These are phyloP conservation scores for Cadophora malorum DNA, from an alignment of 2,329 filamentous ascomycete genomes.

Conservation along the genomic window DNA sequence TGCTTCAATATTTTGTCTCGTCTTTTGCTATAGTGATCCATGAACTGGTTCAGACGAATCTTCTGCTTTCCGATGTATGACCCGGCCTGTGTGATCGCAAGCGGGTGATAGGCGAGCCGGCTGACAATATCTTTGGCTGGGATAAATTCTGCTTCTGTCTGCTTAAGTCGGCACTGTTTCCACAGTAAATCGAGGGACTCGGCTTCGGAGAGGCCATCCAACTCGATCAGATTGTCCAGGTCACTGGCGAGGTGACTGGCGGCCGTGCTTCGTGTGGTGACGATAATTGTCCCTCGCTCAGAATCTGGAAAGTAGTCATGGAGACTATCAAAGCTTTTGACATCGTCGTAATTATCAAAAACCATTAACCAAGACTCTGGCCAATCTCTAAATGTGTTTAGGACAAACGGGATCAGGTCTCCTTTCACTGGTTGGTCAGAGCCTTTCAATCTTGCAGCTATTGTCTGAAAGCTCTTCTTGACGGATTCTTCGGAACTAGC, in stretches of 20 bases:
- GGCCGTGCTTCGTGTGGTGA: constrained; percentile 33
- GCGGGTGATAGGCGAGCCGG: constrained; percentile 37
- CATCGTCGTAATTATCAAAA: constrained; percentile 40
- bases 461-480: constrained; percentile 29
- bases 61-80: constrained; percentile 39
- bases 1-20: constrained; percentile 31
- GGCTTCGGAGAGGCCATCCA: constrained; percentile 25
- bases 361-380: constrained; percentile 36
- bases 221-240: constrained; percentile 23
- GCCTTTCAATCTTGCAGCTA: constrained; percentile 25
- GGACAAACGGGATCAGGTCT: constrained; percentile 15
- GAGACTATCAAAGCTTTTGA: constrained; percentile 26
- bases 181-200: constrained; percentile 33
- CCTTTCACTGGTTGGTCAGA: constrained; percentile 15
- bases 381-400: constrained; percentile 24
- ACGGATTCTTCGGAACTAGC: constrained; percentile 29
- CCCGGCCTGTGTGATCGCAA: constrained; percentile 43
- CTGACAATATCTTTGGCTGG: constrained; percentile 29
- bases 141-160: neutral
- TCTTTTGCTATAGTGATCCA: constrained; percentile 30
- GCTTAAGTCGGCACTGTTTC: constrained; percentile 1
- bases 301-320: constrained; percentile 28
- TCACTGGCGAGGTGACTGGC: constrained; percentile 4
- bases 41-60: constrained; percentile 33
- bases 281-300: constrained; percentile 28